phyloP scores from a whole-genome alignment of 768 basidiomycete species.

The Tricholoma furcatifolium region DNA sequence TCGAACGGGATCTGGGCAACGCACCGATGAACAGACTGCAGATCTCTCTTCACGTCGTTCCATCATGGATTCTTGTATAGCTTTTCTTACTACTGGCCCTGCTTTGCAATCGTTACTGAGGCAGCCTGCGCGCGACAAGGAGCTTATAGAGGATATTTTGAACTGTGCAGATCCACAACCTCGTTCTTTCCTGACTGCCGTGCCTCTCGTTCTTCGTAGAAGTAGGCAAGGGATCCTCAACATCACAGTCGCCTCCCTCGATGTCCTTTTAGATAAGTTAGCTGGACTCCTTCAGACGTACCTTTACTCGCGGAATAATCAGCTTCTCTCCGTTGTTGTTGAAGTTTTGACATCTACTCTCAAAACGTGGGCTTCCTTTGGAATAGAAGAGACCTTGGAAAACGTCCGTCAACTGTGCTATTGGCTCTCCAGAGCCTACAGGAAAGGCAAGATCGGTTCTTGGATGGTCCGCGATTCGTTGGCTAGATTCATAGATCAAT shows the following conservation, averaged over 20 bases:
- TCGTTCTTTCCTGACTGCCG: constrained; percentile 59
- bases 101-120: constrained; percentile 57
- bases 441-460: constrained; percentile 40
- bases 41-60: constrained; percentile 28
- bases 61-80: constrained; percentile 51
- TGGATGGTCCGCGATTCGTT: constrained; percentile 72
- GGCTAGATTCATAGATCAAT: constrained; percentile 63
- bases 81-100: constrained; percentile 63
- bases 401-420: constrained; percentile 48
- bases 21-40: constrained; percentile 24
- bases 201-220: constrained; percentile 52
- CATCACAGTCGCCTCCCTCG: constrained; percentile 49
- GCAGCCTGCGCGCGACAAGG: constrained; percentile 61
- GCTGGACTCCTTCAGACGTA: constrained; percentile 53
- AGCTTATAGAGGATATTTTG: constrained; percentile 53
- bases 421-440: constrained; percentile 51
- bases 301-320: constrained; percentile 51
- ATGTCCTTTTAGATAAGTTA: constrained; percentile 53
- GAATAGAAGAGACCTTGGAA: constrained; percentile 35
- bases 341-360: constrained; percentile 65
- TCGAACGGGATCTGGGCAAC: constrained; percentile 34
- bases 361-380: constrained; percentile 50
- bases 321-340: constrained; percentile 52
- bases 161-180: constrained; percentile 38
- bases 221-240: constrained; percentile 54